phyloP scores from a whole-genome alignment of 2,329 filamentous ascomycete species.

The Chaetomium strumarium region DNA sequence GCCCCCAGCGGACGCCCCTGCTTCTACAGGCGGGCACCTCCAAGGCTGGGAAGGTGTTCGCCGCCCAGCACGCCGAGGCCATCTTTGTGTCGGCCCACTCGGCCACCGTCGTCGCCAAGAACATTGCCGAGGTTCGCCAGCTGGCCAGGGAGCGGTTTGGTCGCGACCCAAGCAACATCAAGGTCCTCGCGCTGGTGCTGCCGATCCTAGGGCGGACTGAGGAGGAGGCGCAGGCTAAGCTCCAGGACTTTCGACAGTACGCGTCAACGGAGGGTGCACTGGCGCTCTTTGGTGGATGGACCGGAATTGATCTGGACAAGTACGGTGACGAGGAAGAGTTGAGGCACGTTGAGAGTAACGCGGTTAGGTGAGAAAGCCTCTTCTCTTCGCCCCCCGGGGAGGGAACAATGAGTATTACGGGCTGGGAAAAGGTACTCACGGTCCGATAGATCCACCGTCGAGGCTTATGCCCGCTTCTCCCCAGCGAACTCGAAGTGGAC shows the following conservation, averaged over 20 bases:
- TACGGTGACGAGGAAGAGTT: conserved; percentile 37
- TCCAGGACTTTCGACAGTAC: conserved; percentile 54
- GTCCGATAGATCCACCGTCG: conserved; percentile 12
- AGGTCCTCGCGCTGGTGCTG: conserved; percentile 61
- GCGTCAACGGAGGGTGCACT: conserved; percentile 58
- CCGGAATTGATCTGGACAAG: conserved; percentile 45
- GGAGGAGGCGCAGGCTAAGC: conserved; percentile 60
- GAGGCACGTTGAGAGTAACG: conserved; percentile 35
- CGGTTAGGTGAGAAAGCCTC: conserved; percentile 15
- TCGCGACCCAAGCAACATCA: conserved; percentile 55
- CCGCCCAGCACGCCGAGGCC: conserved; percentile 63
- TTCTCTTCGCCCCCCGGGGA: no score
- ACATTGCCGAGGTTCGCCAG: conserved; percentile 56
- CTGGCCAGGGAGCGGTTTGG: conserved; percentile 47
- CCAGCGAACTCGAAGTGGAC: conserved; percentile 53
- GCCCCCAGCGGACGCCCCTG: conserved; percentile 62
- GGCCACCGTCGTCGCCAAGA: conserved; percentile 54
- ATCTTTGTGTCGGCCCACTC: conserved; percentile 65
- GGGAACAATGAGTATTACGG: neutral
- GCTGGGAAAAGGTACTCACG: neutral
- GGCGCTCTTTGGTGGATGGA: conserved; percentile 70
- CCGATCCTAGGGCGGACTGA: conserved; percentile 60
- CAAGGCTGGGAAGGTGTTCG: conserved; percentile 57
- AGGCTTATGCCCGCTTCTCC: conserved; percentile 20
- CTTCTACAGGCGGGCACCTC: conserved; percentile 66